These are phyloP conservation scores for Haplosporangium gracile DNA, from an alignment of 192 early-diverging fungal species.

Conservation along the genomic window DNA sequence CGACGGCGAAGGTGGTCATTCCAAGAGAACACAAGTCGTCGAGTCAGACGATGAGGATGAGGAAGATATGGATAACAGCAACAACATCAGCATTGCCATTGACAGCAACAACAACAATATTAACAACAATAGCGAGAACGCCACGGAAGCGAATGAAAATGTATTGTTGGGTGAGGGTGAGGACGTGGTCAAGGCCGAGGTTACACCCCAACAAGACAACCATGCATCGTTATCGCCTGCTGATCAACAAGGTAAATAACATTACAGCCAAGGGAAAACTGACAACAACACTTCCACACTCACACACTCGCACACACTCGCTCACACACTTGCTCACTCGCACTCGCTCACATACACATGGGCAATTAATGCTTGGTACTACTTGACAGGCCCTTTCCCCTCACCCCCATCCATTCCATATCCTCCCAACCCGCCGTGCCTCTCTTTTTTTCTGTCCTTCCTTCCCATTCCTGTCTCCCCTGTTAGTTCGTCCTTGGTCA, in stretches of 20 bases:
- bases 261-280: not conserved
- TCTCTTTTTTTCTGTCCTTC: no score
- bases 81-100: not conserved
- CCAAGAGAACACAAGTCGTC: not conserved
- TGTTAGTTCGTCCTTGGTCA: not conserved
- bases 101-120: not conserved
- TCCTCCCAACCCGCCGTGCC: not conserved
- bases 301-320: no score
- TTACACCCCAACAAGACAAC: conserved; percentile 36
- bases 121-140: not conserved
- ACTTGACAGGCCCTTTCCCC: not conserved
- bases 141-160: not conserved
- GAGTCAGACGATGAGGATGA: conserved; percentile 31
- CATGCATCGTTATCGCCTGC: conserved; percentile 6
- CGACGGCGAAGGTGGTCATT: conserved; percentile 30
- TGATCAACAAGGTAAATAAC: conserved; percentile 17
- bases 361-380: conserved; percentile 8
- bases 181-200: not conserved
- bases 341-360: conserved; percentile 11
- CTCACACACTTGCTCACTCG: no score
- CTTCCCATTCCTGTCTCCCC: no score
- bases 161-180: conserved; percentile 21
- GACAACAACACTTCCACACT: not conserved
- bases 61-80: not conserved
- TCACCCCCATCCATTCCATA: not conserved